Evolutionary conservation across 192 early-diverging fungal genomes (phyloP), one percentile per base, ranked within the genome.

Genomic region (Backusella liffmaniae): DNA sequence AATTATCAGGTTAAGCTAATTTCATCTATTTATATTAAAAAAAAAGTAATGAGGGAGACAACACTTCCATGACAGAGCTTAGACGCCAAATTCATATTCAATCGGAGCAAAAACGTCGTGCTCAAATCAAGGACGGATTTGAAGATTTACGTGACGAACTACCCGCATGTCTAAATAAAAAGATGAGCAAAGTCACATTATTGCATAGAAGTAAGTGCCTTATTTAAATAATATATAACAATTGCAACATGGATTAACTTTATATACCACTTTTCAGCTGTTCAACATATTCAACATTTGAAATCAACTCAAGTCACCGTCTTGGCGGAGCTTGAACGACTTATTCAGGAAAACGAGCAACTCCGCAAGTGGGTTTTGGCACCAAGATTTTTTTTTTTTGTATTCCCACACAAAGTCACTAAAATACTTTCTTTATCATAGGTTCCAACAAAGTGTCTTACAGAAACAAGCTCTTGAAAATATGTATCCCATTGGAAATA

Each of bases 221-320:
- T 12, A 42, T 56, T 29, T 30, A 73, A 59, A 56, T 18, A 23
- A 51, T 23, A 16, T 10, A n/a, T 34, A 23, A 4, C 16, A 16
- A 30, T 42, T 75, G 9, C 41, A 41, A 16, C 35, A 35, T 21
- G 16, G 2, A 36, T 16, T 69, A 44, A 59, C 56, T 59, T 59
- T 59, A 59, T 26, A 26, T n/a, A 59, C 35, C 23, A 72, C 29
- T 35, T 34, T 35, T 15, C 42, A 78, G 77, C 84, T 77, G 84
- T 84, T 68, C 76, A 82, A 66, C 84, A 84, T 75, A 83, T 84
- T 73, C 76, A 82, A 53, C 84, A 84, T 70, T 73, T 84, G 56
- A 84, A 84, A 44, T 75, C 75, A 42, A 80, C 79, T 49, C 78
- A 80, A 74, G 75, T 73, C 41, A 74, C 77, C 8, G 76, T 82